These are phyloP conservation scores for Stachybotrys echinatus DNA, from an alignment of 2,329 filamentous ascomycete genomes.

Conservation along the genomic window DNA sequence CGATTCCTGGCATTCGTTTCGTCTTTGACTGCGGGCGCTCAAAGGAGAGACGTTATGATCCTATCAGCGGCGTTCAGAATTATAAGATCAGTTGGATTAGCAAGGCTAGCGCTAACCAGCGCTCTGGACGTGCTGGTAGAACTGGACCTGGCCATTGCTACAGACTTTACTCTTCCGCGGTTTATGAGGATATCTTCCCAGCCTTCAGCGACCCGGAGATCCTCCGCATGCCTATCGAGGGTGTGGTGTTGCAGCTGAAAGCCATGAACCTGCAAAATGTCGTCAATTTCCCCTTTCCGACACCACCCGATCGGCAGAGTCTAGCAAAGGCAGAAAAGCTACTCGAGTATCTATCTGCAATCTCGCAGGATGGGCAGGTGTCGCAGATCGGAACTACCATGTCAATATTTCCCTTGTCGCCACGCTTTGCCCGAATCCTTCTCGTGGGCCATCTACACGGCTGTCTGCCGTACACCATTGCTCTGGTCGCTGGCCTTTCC, in stretches of 20 bases:
- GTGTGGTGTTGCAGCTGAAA: constrained; percentile 88
- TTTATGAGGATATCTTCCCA: constrained; percentile 84
- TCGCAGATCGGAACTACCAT: constrained; percentile 77
- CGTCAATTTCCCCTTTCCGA: constrained; percentile 93
- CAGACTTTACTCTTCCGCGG: constrained; percentile 85
- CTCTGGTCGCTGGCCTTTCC: constrained; percentile 81
- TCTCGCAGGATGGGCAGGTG: constrained; percentile 66
- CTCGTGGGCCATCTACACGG: constrained; percentile 77
- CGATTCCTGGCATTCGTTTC: constrained; percentile 90
- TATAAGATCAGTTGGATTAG: constrained; percentile 97
- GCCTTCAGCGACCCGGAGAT: constrained; percentile 87
- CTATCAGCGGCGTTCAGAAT: constrained; percentile 85
- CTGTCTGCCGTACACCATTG: constrained; percentile 80
- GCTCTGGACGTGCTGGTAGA: constrained; percentile 88
- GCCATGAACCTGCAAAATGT: constrained; percentile 88
- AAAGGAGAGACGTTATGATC: constrained; percentile 87
- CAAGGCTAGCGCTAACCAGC: constrained; percentile 90
- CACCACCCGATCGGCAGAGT: constrained; percentile 71
- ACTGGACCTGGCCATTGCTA: constrained; percentile 97
- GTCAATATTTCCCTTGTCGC: constrained; percentile 83
- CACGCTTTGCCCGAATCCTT: constrained; percentile 88
- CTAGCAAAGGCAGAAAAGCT: constrained; percentile 81
- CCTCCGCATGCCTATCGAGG: constrained; percentile 85
- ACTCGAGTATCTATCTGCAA: constrained; percentile 77
- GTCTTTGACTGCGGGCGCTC: constrained; percentile 92